Evolutionary conservation across 352 stramenopile genomes (phyloP).

Genomic region (Globisporangium ultimum): DNA sequence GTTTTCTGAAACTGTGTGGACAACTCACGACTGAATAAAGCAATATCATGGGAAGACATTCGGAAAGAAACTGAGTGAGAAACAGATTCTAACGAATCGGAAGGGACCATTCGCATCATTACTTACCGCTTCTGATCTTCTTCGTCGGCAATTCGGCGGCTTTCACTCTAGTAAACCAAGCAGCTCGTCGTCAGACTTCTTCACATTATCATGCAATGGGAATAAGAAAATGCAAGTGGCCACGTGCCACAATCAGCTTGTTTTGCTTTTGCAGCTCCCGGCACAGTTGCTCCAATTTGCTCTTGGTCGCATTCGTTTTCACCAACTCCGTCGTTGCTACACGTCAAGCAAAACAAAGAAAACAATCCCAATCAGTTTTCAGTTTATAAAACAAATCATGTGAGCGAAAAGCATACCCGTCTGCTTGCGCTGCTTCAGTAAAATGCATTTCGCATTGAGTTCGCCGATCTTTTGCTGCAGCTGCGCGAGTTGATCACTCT

Average conservation of each 20-base stretch:
- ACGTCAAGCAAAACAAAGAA: conserved; percentile 4
- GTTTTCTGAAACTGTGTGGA: conserved; percentile 82
- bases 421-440: conserved; percentile 76
- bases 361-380: no score
- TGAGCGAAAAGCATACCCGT: conserved; percentile 23
- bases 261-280: conserved; percentile 87
- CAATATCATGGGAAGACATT: conserved; percentile 5
- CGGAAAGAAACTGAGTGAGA: background rate
- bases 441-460: conserved; percentile 74
- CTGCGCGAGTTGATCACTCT: conserved; percentile 55
- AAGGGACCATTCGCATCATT: no score
- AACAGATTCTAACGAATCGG: background rate
- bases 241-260: conserved; percentile 71
- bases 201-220: background rate
- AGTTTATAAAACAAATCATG: no score
- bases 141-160: conserved; percentile 78
- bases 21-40: conserved; percentile 46
- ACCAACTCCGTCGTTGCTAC: conserved; percentile 56
- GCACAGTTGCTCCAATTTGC: conserved; percentile 82
- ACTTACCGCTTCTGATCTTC: conserved; percentile 76
- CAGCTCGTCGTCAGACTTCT: background rate
- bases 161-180: conserved; percentile 43
- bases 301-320: conserved; percentile 63
- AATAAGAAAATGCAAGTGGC: background rate
- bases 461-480: conserved; percentile 84